Percentiles rank a stretch among this genome's conserved stretches.
Conservation (phyloP, 306 rosid species). For the Lablab purpureus region DNA sequence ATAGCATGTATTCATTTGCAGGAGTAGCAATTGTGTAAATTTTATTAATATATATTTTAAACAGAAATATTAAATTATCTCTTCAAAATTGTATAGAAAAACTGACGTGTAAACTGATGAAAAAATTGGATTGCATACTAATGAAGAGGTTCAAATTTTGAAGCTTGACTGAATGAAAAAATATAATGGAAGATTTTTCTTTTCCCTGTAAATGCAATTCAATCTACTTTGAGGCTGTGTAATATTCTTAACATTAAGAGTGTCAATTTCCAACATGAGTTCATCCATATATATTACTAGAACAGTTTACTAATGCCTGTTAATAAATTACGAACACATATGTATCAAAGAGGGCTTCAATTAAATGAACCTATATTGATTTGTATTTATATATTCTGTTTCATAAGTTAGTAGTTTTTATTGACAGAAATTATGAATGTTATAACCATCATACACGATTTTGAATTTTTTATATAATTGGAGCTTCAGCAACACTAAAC, state of each 20-base stretch:
- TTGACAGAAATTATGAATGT: not conserved
- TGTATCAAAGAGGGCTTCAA: not conserved
- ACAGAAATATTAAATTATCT: not conserved
- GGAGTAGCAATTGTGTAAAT: not conserved
- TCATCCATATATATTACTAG: conserved; percentile 17
- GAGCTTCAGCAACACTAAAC: not conserved
- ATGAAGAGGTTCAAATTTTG: not conserved
- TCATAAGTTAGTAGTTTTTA: conserved; percentile 7
- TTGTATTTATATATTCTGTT: not conserved
- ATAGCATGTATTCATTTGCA: not conserved
- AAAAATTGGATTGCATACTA: not conserved
- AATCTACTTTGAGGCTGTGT: not conserved
- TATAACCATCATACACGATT: not conserved
- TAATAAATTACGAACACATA: not conserved
- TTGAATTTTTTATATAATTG: not conserved
- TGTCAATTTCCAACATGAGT: not conserved
- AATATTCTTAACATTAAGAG: not conserved
- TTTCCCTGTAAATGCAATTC: not conserved
- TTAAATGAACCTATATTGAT: not conserved
- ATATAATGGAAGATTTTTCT: conserved; percentile 12
- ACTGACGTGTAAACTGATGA: not conserved
- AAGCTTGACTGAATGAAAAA: not conserved
- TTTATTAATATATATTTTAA: not conserved
- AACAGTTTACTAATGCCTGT: not conserved
- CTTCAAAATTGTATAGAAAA: not conserved